Evolutionary conservation across 176 grass and related monocot species (phyloP).

Genomic region (Aegilops tauschii): DNA sequence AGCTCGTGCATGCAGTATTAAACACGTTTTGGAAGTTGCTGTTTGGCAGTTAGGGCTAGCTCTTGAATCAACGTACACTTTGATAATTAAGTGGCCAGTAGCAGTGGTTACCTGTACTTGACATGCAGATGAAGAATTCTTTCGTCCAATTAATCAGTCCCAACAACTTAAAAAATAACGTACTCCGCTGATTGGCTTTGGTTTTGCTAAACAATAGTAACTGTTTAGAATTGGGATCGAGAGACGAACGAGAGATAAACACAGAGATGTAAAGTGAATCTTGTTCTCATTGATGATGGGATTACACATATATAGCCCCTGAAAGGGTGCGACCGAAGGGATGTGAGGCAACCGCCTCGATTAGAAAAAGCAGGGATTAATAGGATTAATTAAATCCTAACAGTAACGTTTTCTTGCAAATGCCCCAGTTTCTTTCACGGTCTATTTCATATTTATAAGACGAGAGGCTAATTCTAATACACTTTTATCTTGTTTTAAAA

Average conservation of each 20-base stretch:
- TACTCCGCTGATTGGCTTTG: not conserved
- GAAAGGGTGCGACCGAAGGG: too few relatives aligned
- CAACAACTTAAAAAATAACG: not conserved
- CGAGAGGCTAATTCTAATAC: too few relatives aligned
- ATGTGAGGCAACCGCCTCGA: too few relatives aligned
- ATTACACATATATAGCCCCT: too few relatives aligned
- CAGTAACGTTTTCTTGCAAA: not conserved
- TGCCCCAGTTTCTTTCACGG: not conserved
- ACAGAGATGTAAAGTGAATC: too few relatives aligned
- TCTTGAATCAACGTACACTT: not conserved
- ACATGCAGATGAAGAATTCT: constrained; percentile 15
- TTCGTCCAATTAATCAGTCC: not conserved
- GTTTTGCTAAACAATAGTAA: too few relatives aligned
- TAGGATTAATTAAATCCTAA: not conserved
- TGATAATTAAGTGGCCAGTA: not conserved
- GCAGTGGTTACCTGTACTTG: constrained; percentile 18
- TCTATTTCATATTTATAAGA: too few relatives aligned
- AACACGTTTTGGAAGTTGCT: not conserved
- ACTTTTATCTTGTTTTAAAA: too few relatives aligned
- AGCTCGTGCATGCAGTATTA: not conserved
- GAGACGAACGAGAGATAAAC: too few relatives aligned
- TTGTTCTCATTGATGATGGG: too few relatives aligned
- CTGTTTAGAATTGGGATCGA: too few relatives aligned
- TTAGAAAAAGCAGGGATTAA: too few relatives aligned
- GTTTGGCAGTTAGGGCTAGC: not conserved